Base-by-base conservation (phyloP, 768 basidiomycete genomes). In the Amanita exitialis region DNA sequence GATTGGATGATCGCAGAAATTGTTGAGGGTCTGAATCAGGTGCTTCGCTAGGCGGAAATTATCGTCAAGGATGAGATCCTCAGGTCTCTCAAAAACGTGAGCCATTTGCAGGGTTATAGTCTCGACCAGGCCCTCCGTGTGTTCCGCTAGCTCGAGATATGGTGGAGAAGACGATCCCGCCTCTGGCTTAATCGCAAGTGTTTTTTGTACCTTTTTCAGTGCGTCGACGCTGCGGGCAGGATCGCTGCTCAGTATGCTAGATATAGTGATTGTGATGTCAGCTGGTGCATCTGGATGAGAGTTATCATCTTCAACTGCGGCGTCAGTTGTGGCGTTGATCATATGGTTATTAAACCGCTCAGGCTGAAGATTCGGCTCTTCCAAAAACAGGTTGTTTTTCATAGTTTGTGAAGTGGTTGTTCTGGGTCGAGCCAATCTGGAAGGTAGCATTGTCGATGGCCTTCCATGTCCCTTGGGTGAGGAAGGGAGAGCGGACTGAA, bases 1-100 rank as follows among this genome's bases (percentile, higher is more conserved):
- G 55, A 89, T 77, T 5, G 82, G 67, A 62, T 94, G 90, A 60
- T 97, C 93, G 59, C 93, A 95, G 64, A 97, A 92, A 21, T 88
- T 87, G 59, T 94, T 93, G 25, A 97, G 78, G 0, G 94, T 94
- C 65, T 97, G 94, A 55, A 98, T 95, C 48, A 98, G 79, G 65
- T 98, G 96, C 66, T 99, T 99, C 43, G 94, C 91, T 7, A 99
- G 73, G 36, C 96, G 80, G 69, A 96, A 93, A 59, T 91, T 90
- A 55, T 87, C 83, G 15, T 84, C 82, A 12, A 79, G 69, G 20
- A 80, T 66, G 35, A 94, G 69, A 48, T 89, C 82, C 25, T 86
- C 81, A 1, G 83, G 83, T 43, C 79, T 78, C 47, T 92, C 89
- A 62, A 97, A 98, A 16, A 92, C 82, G 63, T 91, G 88, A 8